Evolutionary conservation across 768 basidiomycete species (phyloP).

Genomic region (Boletus sp.): DNA sequence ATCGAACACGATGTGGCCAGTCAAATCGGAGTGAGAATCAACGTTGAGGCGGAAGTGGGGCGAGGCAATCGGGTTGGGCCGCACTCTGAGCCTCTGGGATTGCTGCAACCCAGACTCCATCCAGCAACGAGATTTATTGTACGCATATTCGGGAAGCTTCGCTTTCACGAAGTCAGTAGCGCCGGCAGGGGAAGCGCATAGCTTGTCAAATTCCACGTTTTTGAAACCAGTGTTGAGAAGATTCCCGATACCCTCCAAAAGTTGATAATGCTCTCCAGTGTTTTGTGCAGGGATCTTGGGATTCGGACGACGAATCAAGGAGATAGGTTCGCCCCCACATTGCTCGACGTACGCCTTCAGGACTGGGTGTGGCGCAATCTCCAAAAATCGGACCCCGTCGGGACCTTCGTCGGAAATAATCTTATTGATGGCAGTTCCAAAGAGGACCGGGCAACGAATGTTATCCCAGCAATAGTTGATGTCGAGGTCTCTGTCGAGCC

Average conservation of each 20-base stretch:
- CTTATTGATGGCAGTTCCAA: conserved; percentile 34
- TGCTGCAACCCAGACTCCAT: conserved; percentile 23
- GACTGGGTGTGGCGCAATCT: conserved; percentile 36
- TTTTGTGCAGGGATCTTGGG: conserved; percentile 31
- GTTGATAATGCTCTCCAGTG: conserved; percentile 33
- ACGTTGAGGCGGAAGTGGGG: conserved; percentile 35
- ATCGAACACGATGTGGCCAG: conserved; percentile 44
- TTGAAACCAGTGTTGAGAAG: conserved; percentile 31
- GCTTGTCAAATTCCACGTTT: conserved; percentile 27
- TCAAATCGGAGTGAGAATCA: conserved; percentile 36
- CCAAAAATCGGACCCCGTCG: conserved; percentile 30
- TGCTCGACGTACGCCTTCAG: conserved; percentile 35
- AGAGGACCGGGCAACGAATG: conserved; percentile 35
- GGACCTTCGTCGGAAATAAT: conserved; percentile 29
- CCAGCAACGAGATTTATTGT: conserved; percentile 29
- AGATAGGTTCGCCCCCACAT: conserved; percentile 31
- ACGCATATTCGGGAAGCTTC: conserved; percentile 31
- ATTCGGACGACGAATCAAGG: conserved; percentile 33
- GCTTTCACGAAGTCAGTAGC: conserved; percentile 21
- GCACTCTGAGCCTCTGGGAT: conserved; percentile 27
- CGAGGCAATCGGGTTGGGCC: conserved; percentile 37
- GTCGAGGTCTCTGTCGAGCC: conserved; percentile 31
- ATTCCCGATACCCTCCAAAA: conserved; percentile 33
- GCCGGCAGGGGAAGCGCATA: conserved; percentile 25
- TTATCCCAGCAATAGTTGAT: conserved; percentile 37